Percentiles rank a stretch among this genome's conserved stretches.
These are phyloP conservation scores for Achaetomium macrosporum DNA, from an alignment of 2,329 filamentous ascomycete species.

Conservation along the genomic window DNA sequence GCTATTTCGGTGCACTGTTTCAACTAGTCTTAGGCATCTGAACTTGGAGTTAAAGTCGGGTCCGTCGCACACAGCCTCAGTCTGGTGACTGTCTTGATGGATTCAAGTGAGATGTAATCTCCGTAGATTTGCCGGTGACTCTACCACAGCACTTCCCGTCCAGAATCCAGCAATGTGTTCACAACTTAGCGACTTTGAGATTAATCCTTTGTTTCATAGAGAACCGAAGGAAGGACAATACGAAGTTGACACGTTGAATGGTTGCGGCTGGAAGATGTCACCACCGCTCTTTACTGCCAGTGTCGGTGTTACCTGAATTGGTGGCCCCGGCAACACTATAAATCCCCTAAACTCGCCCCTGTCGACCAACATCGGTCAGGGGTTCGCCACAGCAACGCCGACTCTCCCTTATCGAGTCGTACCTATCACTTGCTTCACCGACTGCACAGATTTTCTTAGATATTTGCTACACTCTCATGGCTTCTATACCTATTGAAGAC, in stretches of 20 bases:
- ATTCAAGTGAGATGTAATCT: slow-evolving; percentile 3
- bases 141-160: background rate
- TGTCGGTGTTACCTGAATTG: background rate
- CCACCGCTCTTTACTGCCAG: background rate
- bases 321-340: slow-evolving; percentile 4
- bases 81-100: background rate
- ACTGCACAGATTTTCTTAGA: too few species aligned
- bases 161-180: slow-evolving; percentile 5
- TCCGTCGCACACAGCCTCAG: slow-evolving; percentile 5
- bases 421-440: too few species aligned
- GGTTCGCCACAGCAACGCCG: background rate
- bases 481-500: background rate
- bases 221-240: slow-evolving; percentile 4
- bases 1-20: too few species aligned
- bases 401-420: too few species aligned
- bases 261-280: background rate
- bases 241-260: slow-evolving; percentile 25
- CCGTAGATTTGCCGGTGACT: slow-evolving; percentile 12
- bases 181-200: background rate
- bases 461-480: background rate
- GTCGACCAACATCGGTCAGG: slow-evolving; percentile 1
- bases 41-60: too few species aligned
- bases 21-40: too few species aligned
- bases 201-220: background rate
- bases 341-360: background rate